Evolutionary conservation across 257 asterid species (phyloP).

Genomic region (Rehmannia glutinosa): DNA sequence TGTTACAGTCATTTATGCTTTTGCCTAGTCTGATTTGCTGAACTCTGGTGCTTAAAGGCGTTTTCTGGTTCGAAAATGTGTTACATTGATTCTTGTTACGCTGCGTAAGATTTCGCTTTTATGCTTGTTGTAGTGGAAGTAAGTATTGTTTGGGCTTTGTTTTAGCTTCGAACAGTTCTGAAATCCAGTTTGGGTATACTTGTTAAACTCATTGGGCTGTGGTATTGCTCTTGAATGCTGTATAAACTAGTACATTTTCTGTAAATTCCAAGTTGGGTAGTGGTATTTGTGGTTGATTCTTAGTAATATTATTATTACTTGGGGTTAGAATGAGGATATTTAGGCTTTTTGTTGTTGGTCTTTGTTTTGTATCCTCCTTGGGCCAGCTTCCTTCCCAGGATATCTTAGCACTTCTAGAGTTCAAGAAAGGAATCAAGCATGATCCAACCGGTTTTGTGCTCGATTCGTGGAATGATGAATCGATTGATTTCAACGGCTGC

Average conservation of each 20-base stretch:
- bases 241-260: constrained; percentile 14
- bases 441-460: constrained; percentile 91
- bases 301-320: constrained; percentile 2
- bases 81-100: not conserved
- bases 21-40: too few species aligned
- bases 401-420: constrained; percentile 71
- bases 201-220: too few species aligned
- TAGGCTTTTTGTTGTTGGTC: constrained; percentile 40
- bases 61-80: not conserved
- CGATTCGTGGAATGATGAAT: constrained; percentile 92
- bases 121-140: not conserved
- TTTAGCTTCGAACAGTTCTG: not conserved
- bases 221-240: constrained; percentile 10
- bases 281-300: constrained; percentile 10
- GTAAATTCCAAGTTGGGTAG: constrained; percentile 12
- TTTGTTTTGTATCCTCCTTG: constrained; percentile 42
- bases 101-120: constrained; percentile 1
- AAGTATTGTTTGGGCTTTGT: not conserved
- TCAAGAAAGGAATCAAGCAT: constrained; percentile 89
- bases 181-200: not conserved
- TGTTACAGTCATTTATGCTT: constrained; percentile 3
- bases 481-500: constrained; percentile 95
- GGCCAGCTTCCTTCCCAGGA: constrained; percentile 98
- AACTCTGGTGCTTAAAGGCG: not conserved
- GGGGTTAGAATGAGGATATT: constrained; percentile 52